Base-by-base conservation (phyloP, 331 rosid species). In the Malus hybrid region DNA sequence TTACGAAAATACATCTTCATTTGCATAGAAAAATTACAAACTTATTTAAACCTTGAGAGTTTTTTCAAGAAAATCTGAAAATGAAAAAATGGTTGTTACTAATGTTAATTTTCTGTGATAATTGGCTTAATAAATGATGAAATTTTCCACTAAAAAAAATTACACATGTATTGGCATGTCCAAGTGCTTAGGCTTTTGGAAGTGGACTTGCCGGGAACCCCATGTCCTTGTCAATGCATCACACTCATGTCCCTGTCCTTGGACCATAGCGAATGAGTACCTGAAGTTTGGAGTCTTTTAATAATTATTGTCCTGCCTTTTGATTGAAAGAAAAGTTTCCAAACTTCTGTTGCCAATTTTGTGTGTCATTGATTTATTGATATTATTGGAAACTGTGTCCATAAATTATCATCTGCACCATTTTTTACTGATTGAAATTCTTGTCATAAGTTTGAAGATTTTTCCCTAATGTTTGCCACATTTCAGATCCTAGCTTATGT, bases 401-500 rank as follows among this genome's bases (percentile, higher is more conserved):
- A 5, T 32, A 30, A 7, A 1, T 5, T 36, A 61, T 68, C 6
- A 18, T 28, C 10, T 33, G 53, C 10, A 42, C 42, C 32, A 6
- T 46, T 57, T 42, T 48, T 28, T 28, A 68, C 56, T 12, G 24
- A 52, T 57, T 42, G 48, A 42, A 39, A 42, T 24, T 75, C 10
- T 26, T 22, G 69, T 70, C 63, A 24, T 77, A 73, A 30, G 63
- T 55, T 72, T 77, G 56, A 64, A 78, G 71, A 33, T 44, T 67
- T 80, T 61, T 73, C 79, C 72, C 36, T 70, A 67, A 66, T 50
- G 60, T 78, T 62, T 63, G 52, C 60, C 73, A 63, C 68, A 77
- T 71, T 66, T 81, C 88, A 95, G 99, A 79, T 95, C 79, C 82
- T 92, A 77, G 96, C 99, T 61, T 95, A 89, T 88, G 99, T 95